phyloP scores from a whole-genome alignment of 202 grass and related monocot genomes.

The Thinopyrum obtusiflorum region DNA sequence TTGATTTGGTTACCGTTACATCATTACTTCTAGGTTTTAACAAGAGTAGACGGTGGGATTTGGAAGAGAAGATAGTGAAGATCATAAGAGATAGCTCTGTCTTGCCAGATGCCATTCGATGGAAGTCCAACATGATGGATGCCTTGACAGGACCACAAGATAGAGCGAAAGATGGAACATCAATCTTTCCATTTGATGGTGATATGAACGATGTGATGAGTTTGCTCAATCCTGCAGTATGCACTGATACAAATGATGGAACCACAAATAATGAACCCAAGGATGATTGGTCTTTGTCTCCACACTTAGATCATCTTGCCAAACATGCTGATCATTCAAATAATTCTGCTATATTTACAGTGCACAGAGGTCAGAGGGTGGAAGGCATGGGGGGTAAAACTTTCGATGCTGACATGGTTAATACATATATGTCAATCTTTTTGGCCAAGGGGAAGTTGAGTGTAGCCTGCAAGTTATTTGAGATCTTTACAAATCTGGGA shows the following conservation, averaged over 20 bases:
- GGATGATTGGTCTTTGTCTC: slow-evolving; percentile 84
- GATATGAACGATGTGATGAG: slow-evolving; percentile 60
- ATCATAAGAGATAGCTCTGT: slow-evolving; percentile 58
- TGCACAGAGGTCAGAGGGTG: slow-evolving; percentile 64
- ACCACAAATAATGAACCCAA: slow-evolving; percentile 39
- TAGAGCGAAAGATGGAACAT: slow-evolving; percentile 63
- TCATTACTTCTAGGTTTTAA: slow-evolving; percentile 76
- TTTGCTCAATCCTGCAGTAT: slow-evolving; percentile 45
- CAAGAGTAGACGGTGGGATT: slow-evolving; percentile 67
- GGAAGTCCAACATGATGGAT: slow-evolving; percentile 81
- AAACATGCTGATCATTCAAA: slow-evolving; percentile 43
- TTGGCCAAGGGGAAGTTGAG: slow-evolving; percentile 81
- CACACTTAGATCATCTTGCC: slow-evolving; percentile 72
- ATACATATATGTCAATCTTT: slow-evolving; percentile 95
- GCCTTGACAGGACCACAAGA: slow-evolving; percentile 65
- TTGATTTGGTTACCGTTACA: slow-evolving; percentile 87
- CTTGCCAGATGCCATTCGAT: slow-evolving; percentile 56
- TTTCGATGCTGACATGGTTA: slow-evolving; percentile 89
- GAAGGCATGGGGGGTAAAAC: slow-evolving; percentile 53
- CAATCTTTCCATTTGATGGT: slow-evolving; percentile 64
- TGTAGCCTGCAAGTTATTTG: slow-evolving; percentile 92
- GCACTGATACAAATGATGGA: slow-evolving; percentile 32
- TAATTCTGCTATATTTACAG: slow-evolving; percentile 44
- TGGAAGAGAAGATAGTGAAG: slow-evolving; percentile 74
- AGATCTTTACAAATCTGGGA: slow-evolving; percentile 56